phyloP scores from a whole-genome alignment of 805 yeast genomes.

The Kuraishia piskuri region DNA sequence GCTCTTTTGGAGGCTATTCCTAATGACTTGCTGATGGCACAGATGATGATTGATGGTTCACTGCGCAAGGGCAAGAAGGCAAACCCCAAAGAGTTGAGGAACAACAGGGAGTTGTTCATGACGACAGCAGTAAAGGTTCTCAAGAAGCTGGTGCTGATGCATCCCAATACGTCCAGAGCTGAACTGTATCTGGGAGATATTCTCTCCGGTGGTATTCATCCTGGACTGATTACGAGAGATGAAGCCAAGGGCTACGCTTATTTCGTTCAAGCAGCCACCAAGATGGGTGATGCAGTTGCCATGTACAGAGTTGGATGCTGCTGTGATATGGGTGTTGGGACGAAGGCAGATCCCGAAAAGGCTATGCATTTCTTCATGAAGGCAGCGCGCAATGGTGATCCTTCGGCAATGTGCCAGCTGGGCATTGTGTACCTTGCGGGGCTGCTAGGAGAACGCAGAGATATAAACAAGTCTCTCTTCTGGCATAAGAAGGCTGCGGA shows the following conservation, averaged over 20 bases:
- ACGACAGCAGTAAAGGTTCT: constrained; percentile 51
- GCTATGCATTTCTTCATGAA: constrained; percentile 47
- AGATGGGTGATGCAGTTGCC: constrained; percentile 47
- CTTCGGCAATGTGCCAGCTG: constrained; percentile 64
- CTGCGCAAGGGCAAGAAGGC: constrained; percentile 23
- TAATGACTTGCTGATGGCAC: constrained; percentile 30
- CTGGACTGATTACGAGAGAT: constrained; percentile 41
- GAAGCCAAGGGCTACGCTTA: constrained; percentile 52
- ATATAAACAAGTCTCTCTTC: constrained; percentile 33
- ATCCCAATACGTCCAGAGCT: constrained; percentile 47
- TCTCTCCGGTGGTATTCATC: constrained; percentile 41
- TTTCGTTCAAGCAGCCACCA: constrained; percentile 48
- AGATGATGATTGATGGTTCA: constrained; percentile 39
- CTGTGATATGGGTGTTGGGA: constrained; percentile 57
- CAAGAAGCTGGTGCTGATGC: constrained; percentile 40
- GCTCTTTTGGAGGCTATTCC: constrained; percentile 39
- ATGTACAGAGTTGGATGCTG: constrained; percentile 66
- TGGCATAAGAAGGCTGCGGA: constrained; percentile 47
- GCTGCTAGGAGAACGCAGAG: constrained; percentile 26
- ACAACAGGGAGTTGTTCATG: constrained; percentile 47
- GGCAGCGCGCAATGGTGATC: constrained; percentile 57
- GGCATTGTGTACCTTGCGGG: constrained; percentile 59
- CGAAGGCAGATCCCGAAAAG: constrained; percentile 29
- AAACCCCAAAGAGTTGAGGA: constrained; percentile 32
- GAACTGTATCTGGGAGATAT: constrained; percentile 52